These are phyloP conservation scores for Psilocybe sp. DNA, from an alignment of 768 basidiomycete species.

Conservation along the genomic window DNA sequence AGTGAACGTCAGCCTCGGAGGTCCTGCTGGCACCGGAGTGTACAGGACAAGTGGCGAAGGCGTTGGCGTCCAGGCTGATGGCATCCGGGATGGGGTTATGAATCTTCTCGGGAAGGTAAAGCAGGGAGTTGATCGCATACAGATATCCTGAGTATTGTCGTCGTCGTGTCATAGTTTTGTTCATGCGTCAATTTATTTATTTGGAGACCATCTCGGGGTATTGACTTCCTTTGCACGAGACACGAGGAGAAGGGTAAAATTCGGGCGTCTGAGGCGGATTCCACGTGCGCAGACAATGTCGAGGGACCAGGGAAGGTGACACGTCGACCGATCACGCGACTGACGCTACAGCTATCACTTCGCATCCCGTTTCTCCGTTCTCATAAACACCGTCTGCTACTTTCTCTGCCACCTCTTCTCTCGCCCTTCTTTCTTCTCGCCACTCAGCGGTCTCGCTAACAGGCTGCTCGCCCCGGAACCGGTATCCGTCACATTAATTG, in stretches of 20 bases:
- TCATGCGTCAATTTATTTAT: conserved; percentile 8
- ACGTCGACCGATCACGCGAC: conserved; percentile 35
- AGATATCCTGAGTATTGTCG: conserved; percentile 33
- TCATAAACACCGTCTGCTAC: conserved; percentile 15
- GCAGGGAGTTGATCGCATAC: conserved; percentile 74
- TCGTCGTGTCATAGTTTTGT: conserved; percentile 6
- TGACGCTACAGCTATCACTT: conserved; percentile 7
- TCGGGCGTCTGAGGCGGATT: conserved; percentile 5
- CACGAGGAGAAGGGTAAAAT: conserved; percentile 26
- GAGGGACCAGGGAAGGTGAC: conserved; percentile 26
- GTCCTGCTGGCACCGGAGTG: conserved; percentile 76
- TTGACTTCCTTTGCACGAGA: conserved; percentile 10
- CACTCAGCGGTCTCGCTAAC: no score
- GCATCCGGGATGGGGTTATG: conserved; percentile 84
- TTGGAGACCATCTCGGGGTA: conserved; percentile 9
- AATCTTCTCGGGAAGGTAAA: conserved; percentile 87
- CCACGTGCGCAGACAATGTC: conserved; percentile 22
- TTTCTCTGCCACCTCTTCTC: conserved; percentile 23
- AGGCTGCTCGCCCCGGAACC: conserved; percentile 32
- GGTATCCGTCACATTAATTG: conserved; percentile 26
- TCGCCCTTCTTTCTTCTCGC: conserved; percentile 8
- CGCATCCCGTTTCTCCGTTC: conserved; percentile 12
- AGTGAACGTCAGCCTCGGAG: conserved; percentile 93
- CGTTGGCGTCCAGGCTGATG: conserved; percentile 78
- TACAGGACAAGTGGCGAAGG: conserved; percentile 79